phyloP scores from a whole-genome alignment of 2,329 filamentous ascomycete species.

The Neopestalotiopsis sp. region DNA sequence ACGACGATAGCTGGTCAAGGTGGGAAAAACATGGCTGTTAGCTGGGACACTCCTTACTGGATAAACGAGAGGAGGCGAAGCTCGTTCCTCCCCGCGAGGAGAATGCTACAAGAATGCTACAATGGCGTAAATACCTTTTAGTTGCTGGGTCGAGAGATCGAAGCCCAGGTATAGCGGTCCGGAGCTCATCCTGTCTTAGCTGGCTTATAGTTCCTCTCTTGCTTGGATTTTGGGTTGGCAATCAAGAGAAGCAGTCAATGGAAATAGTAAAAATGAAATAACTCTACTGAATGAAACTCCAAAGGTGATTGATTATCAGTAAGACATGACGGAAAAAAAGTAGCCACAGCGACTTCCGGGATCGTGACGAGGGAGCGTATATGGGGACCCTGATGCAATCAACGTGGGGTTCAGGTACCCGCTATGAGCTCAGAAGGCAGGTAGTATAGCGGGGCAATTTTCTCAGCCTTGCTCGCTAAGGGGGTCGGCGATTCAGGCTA shows the following conservation, averaged over 20 bases:
- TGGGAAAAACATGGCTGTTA: background rate
- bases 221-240: background rate
- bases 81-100: background rate
- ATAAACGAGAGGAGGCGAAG: conserved; percentile 11
- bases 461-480: background rate
- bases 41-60: background rate
- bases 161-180: conserved; percentile 85
- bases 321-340: background rate
- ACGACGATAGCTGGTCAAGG: conserved; percentile 74
- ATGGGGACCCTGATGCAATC: conserved; percentile 18
- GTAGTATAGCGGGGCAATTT: conserved; percentile 4
- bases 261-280: background rate
- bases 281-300: background rate
- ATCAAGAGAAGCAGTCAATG: background rate
- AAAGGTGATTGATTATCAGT: background rate
- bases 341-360: background rate
- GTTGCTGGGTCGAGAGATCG: conserved; percentile 94
- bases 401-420: conserved; percentile 17
- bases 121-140: conserved; percentile 70
- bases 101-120: background rate
- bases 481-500: conserved; percentile 5
- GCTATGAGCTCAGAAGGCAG: conserved; percentile 7
- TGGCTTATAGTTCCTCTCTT: background rate
- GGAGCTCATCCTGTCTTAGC: conserved; percentile 36
- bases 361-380: conserved; percentile 6